Evolutionary conservation across 225 moss, liverwort and hornwort genomes (phyloP).

Genomic region (Bryoerythrophyllum caledonicum): DNA sequence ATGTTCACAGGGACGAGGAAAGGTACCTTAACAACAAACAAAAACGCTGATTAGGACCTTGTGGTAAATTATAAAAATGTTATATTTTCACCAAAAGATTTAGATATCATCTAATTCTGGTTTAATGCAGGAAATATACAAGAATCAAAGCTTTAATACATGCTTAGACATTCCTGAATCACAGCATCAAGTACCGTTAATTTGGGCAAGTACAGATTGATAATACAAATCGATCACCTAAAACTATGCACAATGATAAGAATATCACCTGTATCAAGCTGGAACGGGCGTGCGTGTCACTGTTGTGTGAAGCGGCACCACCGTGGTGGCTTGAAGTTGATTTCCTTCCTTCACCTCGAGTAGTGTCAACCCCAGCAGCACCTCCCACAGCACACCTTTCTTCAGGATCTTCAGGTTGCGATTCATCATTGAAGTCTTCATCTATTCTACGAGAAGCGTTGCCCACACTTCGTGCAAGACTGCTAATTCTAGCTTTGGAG

Average conservation of each 20-base stretch:
- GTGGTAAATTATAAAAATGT: background rate
- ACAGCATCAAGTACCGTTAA: background rate
- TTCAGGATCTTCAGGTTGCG: conserved; percentile 33
- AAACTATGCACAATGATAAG: conserved; percentile 8
- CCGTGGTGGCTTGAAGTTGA: conserved; percentile 46
- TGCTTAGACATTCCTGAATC: background rate
- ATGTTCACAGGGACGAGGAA: conserved; percentile 56
- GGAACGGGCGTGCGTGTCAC: conserved; percentile 31
- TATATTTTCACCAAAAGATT: background rate
- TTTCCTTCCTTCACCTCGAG: conserved; percentile 36
- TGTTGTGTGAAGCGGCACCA: conserved; percentile 45
- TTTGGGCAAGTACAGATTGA: background rate
- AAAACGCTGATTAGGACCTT: conserved; percentile 24
- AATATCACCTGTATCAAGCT: conserved; percentile 35
- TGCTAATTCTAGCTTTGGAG: conserved; percentile 21
- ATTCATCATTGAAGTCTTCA: conserved; percentile 36
- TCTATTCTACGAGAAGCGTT: conserved; percentile 37
- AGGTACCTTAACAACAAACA: conserved; percentile 46
- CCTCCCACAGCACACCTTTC: conserved; percentile 27
- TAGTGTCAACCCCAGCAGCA: conserved; percentile 19
- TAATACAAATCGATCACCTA: background rate
- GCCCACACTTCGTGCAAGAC: conserved; percentile 23
- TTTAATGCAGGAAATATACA: background rate
- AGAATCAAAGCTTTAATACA: background rate
- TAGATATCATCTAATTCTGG: background rate